Evolutionary conservation across 2,329 filamentous ascomycete genomes (phyloP).

Genomic region (Fusarium xyrophilum): DNA sequence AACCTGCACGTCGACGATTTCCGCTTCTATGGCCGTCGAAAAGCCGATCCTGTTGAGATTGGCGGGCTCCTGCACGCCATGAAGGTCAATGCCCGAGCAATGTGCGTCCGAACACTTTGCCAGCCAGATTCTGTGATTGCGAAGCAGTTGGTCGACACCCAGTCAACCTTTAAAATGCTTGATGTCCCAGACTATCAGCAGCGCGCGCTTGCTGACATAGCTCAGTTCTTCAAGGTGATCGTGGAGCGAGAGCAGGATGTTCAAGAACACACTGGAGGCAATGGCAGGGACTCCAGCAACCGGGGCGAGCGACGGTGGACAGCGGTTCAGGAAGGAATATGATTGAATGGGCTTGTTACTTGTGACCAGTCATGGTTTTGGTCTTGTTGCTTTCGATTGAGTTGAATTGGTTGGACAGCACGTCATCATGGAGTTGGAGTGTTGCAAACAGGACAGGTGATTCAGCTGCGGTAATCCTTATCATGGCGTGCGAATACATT

Average conservation of each 20-base stretch:
- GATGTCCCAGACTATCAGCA: slow-evolving; percentile 54
- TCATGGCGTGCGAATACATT: not conserved
- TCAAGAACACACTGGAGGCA: slow-evolving; percentile 34
- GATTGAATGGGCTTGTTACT: not conserved
- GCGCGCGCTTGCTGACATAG: slow-evolving; percentile 56
- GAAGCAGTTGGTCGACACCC: slow-evolving; percentile 63
- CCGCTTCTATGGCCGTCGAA: slow-evolving; percentile 59
- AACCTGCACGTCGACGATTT: slow-evolving; percentile 59
- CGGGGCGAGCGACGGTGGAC: slow-evolving; percentile 16
- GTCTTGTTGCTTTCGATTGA: not conserved
- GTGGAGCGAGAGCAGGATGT: slow-evolving; percentile 54
- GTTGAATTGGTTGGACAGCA: not conserved
- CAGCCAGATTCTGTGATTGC: slow-evolving; percentile 65
- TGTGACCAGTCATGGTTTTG: not conserved
- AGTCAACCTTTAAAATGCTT: slow-evolving; percentile 58
- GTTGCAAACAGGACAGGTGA: not conserved
- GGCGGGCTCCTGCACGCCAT: slow-evolving; percentile 58
- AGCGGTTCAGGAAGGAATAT: not conserved
- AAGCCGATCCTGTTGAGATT: slow-evolving; percentile 53
- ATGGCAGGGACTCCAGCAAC: slow-evolving; percentile 7
- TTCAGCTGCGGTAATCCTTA: not conserved
- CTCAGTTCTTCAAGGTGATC: slow-evolving; percentile 61
- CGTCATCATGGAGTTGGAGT: not conserved
- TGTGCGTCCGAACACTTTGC: slow-evolving; percentile 63
- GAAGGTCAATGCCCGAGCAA: slow-evolving; percentile 59